Evolutionary conservation across 331 rosid species (phyloP), one percentile per base, ranked within the genome.

Genomic region (Quercus lobata): DNA sequence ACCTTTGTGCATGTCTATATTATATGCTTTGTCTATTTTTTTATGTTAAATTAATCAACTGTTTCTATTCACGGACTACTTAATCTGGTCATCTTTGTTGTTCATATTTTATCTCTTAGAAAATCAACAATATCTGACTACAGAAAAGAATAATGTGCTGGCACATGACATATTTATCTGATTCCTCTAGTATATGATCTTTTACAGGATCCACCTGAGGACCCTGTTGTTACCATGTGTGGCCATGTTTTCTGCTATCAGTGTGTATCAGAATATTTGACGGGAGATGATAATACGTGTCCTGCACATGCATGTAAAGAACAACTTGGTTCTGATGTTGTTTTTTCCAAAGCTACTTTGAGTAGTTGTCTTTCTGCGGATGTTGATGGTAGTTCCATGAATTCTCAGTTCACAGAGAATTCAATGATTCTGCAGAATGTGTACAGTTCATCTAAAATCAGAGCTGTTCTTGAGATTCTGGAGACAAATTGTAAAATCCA

Each of bases 161-260:
- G 76, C 49, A 34, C 24, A 60, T 60, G 57, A 41, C 53, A 71
- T 56, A n/a, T 81, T 37, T 80, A 71, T 71, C 84, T 88, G 80
- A 91, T 76, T 56, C 69, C 73, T 66, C 75, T 69, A 6, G 30
- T 56, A 37, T 55, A 46, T 75, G 63, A 78, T 85, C 76, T 88
- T 83, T 85, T 82, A 81, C 93, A 96, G 99, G 99, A 96, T 79
- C 82, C 96, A 58, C 97, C 98, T 21, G 97, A 93, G 71, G 86
- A 86, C 76, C 90, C 98, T 72, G 97, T 93, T 85, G 86, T 93
- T 78, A 91, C 98, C 0, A 86, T 90, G 94, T 96, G 99, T 76
- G 88, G 97, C 76, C 99, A 96, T 87, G 97, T 93, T 80, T 93
- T 91, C 90, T 96, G 99, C 87, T 89, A 88, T 83, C 94, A 93